phyloP scores from a whole-genome alignment of 2,329 filamentous ascomycete genomes.

The Pseudofabraea citricarpa region DNA sequence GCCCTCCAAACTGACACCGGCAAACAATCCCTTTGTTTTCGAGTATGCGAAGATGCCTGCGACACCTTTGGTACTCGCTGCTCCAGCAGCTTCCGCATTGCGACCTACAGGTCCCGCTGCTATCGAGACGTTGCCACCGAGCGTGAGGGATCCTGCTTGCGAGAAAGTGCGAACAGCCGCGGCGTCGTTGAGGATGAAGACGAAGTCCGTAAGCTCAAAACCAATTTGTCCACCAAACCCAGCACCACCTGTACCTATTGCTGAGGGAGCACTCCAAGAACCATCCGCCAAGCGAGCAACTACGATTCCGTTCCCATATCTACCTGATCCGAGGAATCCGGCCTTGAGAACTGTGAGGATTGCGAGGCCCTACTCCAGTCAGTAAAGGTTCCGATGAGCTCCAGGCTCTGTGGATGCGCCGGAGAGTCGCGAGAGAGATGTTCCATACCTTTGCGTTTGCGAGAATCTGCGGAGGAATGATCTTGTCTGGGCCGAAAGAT shows the following conservation, averaged over 20 bases:
- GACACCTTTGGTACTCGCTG: constrained; percentile 82
- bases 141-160: constrained; percentile 82
- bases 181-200: constrained; percentile 95
- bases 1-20: constrained; percentile 90
- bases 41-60: constrained; percentile 95
- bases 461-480: constrained; percentile 88
- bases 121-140: constrained; percentile 94
- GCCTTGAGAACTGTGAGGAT: constrained; percentile 85
- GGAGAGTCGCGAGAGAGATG: constrained; percentile 7
- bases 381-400: no score
- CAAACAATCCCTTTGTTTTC: constrained; percentile 96
- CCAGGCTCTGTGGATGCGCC: no score
- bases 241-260: constrained; percentile 75
- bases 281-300: constrained; percentile 75
- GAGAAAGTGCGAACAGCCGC: constrained; percentile 90
- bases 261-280: constrained; percentile 75
- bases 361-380: constrained; percentile 66
- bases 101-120: constrained; percentile 90
- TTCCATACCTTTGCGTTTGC: constrained; percentile 81
- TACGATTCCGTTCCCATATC: constrained; percentile 78
- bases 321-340: constrained; percentile 77
- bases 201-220: constrained; percentile 87
- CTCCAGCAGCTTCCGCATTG: constrained; percentile 93
- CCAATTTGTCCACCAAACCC: constrained; percentile 84
- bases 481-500: constrained; percentile 91